Percentiles rank a stretch among this genome's conserved stretches.
Conservation (phyloP, 441 rosid species). For the Bocquillonia castaneifolia region DNA sequence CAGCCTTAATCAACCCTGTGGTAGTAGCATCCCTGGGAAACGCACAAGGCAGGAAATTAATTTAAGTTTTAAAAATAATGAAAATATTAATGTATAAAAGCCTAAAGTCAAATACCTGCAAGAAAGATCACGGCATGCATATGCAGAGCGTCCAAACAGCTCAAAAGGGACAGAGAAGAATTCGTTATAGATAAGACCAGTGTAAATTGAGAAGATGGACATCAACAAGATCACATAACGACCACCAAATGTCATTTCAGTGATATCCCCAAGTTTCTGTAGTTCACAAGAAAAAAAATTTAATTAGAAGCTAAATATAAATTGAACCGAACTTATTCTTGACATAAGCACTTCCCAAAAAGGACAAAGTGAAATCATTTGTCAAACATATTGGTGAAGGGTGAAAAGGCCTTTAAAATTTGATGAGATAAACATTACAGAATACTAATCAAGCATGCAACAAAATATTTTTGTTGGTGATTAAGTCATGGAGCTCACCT, state of each 20-base stretch:
- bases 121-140: slow-evolving; percentile 78
- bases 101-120: slow-evolving; percentile 56
- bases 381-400: not conserved
- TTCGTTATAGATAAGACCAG: slow-evolving; percentile 90
- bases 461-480: slow-evolving; percentile 3
- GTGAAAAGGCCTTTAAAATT: slow-evolving; percentile 3
- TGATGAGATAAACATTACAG: not conserved
- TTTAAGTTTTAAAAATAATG: slow-evolving; percentile 17
- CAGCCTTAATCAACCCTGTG: slow-evolving; percentile 65
- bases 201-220: slow-evolving; percentile 87
- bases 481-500: slow-evolving; percentile 44
- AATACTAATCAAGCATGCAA: slow-evolving; percentile 6
- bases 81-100: not conserved
- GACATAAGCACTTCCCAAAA: not conserved
- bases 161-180: slow-evolving; percentile 88
- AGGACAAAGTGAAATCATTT: not conserved
- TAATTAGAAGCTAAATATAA: slow-evolving; percentile 4
- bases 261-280: slow-evolving; percentile 86
- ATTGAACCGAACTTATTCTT: not conserved
- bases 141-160: slow-evolving; percentile 78
- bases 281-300: slow-evolving; percentile 19
- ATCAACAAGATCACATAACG: slow-evolving; percentile 93
- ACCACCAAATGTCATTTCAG: slow-evolving; percentile 95
- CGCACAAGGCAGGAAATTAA: slow-evolving; percentile 15
- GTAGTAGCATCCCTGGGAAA: slow-evolving; percentile 75